These are phyloP conservation scores for Juglanconis sp. DNA, from an alignment of 2,329 filamentous ascomycete species.

Conservation along the genomic window DNA sequence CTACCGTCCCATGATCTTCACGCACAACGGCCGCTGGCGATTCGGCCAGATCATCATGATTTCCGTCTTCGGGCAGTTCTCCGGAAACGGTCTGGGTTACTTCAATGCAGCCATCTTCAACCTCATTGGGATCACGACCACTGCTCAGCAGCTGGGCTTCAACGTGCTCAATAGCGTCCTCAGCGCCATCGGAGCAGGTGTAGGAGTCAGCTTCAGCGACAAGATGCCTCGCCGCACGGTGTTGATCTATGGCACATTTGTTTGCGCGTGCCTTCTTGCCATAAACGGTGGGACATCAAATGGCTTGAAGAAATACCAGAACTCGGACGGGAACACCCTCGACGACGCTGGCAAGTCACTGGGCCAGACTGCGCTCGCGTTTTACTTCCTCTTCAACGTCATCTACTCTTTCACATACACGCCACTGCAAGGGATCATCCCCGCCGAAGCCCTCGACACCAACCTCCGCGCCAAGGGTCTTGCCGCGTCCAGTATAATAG, in stretches of 20 bases:
- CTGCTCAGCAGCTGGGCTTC: slow-evolving; percentile 36
- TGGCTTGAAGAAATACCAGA: slow-evolving; percentile 27
- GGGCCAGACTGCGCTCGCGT: slow-evolving; percentile 41
- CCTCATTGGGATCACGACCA: slow-evolving; percentile 34
- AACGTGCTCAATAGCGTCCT: slow-evolving; percentile 46
- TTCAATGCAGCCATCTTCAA: slow-evolving; percentile 48
- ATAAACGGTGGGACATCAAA: slow-evolving; percentile 44
- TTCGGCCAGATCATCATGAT: slow-evolving; percentile 48
- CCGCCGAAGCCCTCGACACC: slow-evolving; percentile 45
- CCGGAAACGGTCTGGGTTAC: slow-evolving; percentile 48
- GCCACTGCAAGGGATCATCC: slow-evolving; percentile 45
- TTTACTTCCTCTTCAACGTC: slow-evolving; percentile 48
- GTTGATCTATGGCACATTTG: slow-evolving; percentile 41
- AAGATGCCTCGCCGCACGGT: slow-evolving; percentile 45
- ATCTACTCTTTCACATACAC: slow-evolving; percentile 50
- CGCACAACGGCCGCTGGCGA: slow-evolving; percentile 45
- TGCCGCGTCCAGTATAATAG: slow-evolving; percentile 42
- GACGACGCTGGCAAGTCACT: slow-evolving; percentile 27
- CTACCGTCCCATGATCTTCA: slow-evolving; percentile 42
- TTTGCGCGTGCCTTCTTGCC: slow-evolving; percentile 39
- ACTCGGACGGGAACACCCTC: slow-evolving; percentile 26
- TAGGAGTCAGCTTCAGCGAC: slow-evolving; percentile 41
- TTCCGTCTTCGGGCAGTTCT: slow-evolving; percentile 49
- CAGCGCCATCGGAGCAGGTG: slow-evolving; percentile 42
- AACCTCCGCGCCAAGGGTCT: slow-evolving; percentile 47